Base-by-base conservation (phyloP, 2,329 filamentous ascomycete genomes). In the Eutypella sp. region DNA sequence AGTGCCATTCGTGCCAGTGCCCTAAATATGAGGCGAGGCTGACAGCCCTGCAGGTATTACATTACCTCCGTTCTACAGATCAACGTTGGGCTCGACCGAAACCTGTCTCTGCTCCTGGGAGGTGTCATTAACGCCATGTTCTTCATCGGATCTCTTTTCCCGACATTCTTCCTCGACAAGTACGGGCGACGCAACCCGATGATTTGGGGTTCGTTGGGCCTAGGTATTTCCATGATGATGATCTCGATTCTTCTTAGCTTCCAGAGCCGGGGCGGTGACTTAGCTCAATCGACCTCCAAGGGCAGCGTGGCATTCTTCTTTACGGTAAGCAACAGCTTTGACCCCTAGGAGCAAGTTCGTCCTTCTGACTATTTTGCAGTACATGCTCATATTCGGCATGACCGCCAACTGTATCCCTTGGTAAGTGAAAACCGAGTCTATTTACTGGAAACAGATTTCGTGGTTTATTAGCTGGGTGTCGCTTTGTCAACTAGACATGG, bases 171-270 rank as follows among this genome's bases (percentile, higher is more conserved):
- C 6, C 53, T 68, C 2, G 67, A 70, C 31, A 51, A 59, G 4
- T 66, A 65, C 49, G 67, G 70, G 0, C 63, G 70, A 1, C 57
- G 68, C n/a, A 67, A 63, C 29, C 64, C 68, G 0, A 72, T 73
- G 69, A 71, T 73, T 49, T 65, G 60, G 59, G 67, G 69, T 3
- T 65, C 57, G 1, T 52, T 59, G 2, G 65, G 63, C 3, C 48
- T 65, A 3, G 56, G 58, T 7, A 20, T 67, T 5, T 66, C 52
- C 42, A 70, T 69, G 66, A 55, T 69, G 41, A 57, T 70, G 50
- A 64, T 70, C 22, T 52, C 66, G 0, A 58, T 62, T 1, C 53
- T 68, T 1, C 58, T 69, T 6, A 58, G 55, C 13, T 54, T 55
- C 16, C 48, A 55, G 22, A 24, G 40, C 24, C 42, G 38, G 3